These are phyloP conservation scores for Aspergillus hiratsukae DNA, from an alignment of 2,329 filamentous ascomycete genomes.

Conservation along the genomic window DNA sequence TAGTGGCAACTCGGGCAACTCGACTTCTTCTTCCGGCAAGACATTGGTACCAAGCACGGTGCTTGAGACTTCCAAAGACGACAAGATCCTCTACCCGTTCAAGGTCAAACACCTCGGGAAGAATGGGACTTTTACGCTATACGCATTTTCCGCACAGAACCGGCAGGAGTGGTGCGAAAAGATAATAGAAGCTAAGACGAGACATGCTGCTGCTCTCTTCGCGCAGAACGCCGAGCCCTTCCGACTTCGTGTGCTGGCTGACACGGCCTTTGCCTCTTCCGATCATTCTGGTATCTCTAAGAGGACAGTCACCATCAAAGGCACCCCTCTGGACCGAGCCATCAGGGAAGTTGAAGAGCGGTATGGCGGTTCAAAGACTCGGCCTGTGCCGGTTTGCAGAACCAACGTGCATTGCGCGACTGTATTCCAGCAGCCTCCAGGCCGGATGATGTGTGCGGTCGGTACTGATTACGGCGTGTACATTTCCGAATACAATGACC, in stretches of 20 bases:
- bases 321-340: constrained; percentile 85
- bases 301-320: constrained; percentile 69
- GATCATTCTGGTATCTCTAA: constrained; percentile 53
- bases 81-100: constrained; percentile 89
- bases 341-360: constrained; percentile 81
- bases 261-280: constrained; percentile 67
- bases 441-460: constrained; percentile 83
- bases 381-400: constrained; percentile 72
- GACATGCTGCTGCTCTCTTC: constrained; percentile 81
- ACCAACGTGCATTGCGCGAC: constrained; percentile 90
- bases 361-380: constrained; percentile 59
- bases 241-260: constrained; percentile 82
- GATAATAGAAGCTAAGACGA: constrained; percentile 91
- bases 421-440: constrained; percentile 74
- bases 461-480: constrained; percentile 94
- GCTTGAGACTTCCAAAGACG: constrained; percentile 60
- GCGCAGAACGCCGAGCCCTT: constrained; percentile 96
- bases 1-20: constrained; percentile 62
- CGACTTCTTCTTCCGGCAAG: constrained; percentile 39
- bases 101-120: constrained; percentile 92
- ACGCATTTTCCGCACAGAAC: constrained; percentile 69
- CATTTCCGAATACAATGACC: constrained; percentile 81
- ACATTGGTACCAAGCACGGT: constrained; percentile 45
- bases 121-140: constrained; percentile 79
- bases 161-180: constrained; percentile 87